These are phyloP conservation scores for Leptodermis oblonga DNA, from an alignment of 257 asterid species.

Conservation along the genomic window DNA sequence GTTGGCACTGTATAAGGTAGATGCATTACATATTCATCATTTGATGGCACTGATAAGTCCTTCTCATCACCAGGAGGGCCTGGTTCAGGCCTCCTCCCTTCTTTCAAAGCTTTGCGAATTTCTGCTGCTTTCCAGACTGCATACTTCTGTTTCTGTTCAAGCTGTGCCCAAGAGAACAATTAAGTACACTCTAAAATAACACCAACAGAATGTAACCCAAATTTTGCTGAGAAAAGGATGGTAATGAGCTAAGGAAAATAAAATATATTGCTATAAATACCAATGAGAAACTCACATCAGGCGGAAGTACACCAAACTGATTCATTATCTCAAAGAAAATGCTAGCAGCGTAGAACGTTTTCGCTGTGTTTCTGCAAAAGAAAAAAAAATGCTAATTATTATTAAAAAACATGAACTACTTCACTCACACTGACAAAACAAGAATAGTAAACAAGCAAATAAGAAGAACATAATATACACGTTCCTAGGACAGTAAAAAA, in stretches of 20 bases:
- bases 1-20: slow-evolving; percentile 9
- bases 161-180: slow-evolving; percentile 35
- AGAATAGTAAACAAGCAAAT: neutral
- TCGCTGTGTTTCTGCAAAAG: slow-evolving; percentile 82
- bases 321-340: slow-evolving; percentile 86
- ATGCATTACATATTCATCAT: slow-evolving; percentile 46
- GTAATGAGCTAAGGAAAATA: slow-evolving; percentile 3
- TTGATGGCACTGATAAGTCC: slow-evolving; percentile 42
- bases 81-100: slow-evolving; percentile 88
- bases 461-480: neutral
- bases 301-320: slow-evolving; percentile 83
- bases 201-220: neutral
- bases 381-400: slow-evolving; percentile 12
- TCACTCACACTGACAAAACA: neutral
- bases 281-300: slow-evolving; percentile 65
- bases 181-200: slow-evolving; percentile 3
- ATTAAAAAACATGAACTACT: neutral
- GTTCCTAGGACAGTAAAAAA: neutral
- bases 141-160: slow-evolving; percentile 96
- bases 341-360: slow-evolving; percentile 97
- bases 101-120: slow-evolving; percentile 91
- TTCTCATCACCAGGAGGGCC: slow-evolving; percentile 94
- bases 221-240: neutral
- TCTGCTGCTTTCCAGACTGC: slow-evolving; percentile 99
- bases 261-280: neutral